Percentiles rank a stretch among this genome's conserved stretches.
phyloP scores from a whole-genome alignment of 257 asterid species.

The Primulina tabacum region DNA sequence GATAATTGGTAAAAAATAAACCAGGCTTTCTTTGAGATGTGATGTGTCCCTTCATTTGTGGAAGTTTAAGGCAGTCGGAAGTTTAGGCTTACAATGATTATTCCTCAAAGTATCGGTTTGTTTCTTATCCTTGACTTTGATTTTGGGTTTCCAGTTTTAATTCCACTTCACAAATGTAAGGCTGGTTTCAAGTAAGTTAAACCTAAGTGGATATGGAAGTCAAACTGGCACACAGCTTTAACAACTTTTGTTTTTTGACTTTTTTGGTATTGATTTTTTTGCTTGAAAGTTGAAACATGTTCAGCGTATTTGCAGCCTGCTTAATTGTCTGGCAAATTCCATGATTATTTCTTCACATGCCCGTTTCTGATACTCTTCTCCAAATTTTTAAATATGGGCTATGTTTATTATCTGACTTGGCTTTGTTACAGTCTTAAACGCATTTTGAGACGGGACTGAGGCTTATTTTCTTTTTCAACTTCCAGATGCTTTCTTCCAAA shows the following conservation, averaged over 20 bases:
- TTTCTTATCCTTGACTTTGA: too few relatives aligned
- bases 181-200: not conserved
- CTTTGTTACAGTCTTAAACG: conserved; percentile 5
- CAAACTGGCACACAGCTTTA: not conserved
- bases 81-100: not conserved
- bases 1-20: too few relatives aligned
- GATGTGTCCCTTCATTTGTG: not conserved
- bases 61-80: not conserved
- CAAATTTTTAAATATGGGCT: conserved; percentile 3
- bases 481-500: conserved; percentile 93
- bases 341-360: conserved; percentile 3
- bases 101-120: not conserved
- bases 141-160: not conserved
- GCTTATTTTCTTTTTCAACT: conserved; percentile 24
- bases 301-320: not conserved
- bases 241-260: not conserved
- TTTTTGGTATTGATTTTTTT: not conserved
- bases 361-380: conserved; percentile 4
- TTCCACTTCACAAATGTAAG: not conserved
- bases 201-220: not conserved
- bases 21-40: not conserved
- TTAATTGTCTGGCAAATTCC: conserved; percentile 8
- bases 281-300: conserved; percentile 5
- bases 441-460: conserved; percentile 17
- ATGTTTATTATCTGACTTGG: not conserved